Base-by-base conservation (phyloP, 2,329 filamentous ascomycete genomes). In the Mycocentrospora acerina region DNA sequence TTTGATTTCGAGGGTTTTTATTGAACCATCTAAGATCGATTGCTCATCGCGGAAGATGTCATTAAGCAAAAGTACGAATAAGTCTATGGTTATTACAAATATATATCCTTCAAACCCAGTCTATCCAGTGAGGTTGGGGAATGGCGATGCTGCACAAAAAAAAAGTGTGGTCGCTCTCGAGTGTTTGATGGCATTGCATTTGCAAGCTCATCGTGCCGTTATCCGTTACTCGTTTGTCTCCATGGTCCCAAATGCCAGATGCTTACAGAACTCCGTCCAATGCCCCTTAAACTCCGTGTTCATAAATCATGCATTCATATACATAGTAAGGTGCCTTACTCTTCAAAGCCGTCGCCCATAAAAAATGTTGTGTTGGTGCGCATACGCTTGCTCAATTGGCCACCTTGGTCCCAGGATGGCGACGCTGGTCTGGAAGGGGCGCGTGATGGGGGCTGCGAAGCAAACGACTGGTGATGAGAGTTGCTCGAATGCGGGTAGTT, bases 321-420 rank as follows among this genome's bases (percentile, higher is more conserved):
- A 22, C 19, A 22, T 22, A 9, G 19, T 34, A 35, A 33, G 24
- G 18, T 29, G 12, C 14, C 17, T 41, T 29, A 53, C 37, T 53
- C 47, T 29, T 53, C 45, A 17, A 51, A 47, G 28, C 42, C 38
- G 25, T 53, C 50, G 19, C 42, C 47, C 29, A 53, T 35, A 42
- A 51, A 48, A 45, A 53, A 53, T n/a, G 43, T 41, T 12, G 42
- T 42, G 12, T 42, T 44, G 13, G 40, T 35, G 17, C 42, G 48
- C 46, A 57, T 57, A 39, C 57, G 58, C 37, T 57, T 58, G 4
- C 39, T 37, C 6, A 46, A 46, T 15, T 41, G 40, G 19, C 47
- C 26, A 13, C 55, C 56, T 36, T 60, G 54, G 9, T 60, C 56
- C 57, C 57, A 62, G 2, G 53, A 51, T 14, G 59, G 59, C 10